Base-by-base conservation (phyloP, 352 stramenopile species). In the Pythium phragmiticola region DNA sequence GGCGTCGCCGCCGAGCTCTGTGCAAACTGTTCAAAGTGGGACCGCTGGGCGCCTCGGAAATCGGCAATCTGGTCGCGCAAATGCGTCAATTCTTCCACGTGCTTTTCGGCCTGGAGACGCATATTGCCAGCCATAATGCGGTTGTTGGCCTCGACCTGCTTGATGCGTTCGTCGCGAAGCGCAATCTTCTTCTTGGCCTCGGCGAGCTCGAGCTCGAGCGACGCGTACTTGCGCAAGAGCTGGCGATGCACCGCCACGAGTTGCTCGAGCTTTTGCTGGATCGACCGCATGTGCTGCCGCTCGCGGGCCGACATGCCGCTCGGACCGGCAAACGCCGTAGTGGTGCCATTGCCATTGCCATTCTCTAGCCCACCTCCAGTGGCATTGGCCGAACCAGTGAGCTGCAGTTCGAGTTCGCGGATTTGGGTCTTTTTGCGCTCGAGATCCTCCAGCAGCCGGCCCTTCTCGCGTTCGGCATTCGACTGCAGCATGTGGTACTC, bases 261-360 rank as follows among this genome's bases (percentile, higher is more conserved):
- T 62, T 97, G 90, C 68, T 97, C 88, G 0, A 97, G 80, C 54
- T 95, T 93, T 60, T 96, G 90, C 55, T 96, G 87, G 41, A 97
- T 94, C 3, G 85, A 94, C 8, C 84, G 82, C 81, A 94, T 91
- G 65, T 97, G 83, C 66, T 94, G 84, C 3, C 84, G 76, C 60
- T 97, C 89, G 14, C 84, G 83, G 23, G 75, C 79, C 26, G 83
- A 90, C 83, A 90, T 92, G 7, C 79, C 81, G 61, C 76, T 90
- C 14, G 65, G 73, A n/a, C 67, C 62, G 6, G 60, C 61, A n/a
- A 73, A 66, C 13, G 39, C 9, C 17, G 39, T 17, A 0, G 56
- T 65, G 1, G 63, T 34, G 9, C 57, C 30, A 8, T 34, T 45
- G 0, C 46, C 42, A 14, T 23, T 61, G 8, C 30, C 43, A 45